Conservation (phyloP, 192 early-diverging fungal species). For the Hyaloraphidium curvatum region DNA sequence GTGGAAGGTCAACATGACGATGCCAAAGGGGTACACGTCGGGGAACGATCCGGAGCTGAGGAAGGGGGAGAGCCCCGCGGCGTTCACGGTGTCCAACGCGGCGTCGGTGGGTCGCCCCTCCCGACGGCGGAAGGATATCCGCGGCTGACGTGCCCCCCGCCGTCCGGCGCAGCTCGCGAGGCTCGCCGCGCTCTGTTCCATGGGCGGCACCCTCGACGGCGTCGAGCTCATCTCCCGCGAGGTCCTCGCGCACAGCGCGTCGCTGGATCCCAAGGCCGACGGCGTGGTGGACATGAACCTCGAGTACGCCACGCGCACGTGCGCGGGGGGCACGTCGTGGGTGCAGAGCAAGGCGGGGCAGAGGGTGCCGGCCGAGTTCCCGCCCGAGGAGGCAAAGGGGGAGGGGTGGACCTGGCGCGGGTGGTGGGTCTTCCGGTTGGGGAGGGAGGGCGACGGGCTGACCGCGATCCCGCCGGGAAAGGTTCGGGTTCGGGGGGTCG, state of each 20-base stretch:
- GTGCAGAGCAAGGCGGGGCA: background rate
- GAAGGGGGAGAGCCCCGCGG: constrained; percentile 1
- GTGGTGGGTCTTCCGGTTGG: too few species aligned
- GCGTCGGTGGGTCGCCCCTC: background rate
- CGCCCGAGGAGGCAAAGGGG: background rate
- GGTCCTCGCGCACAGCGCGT: background rate
- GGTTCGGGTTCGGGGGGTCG: constrained; percentile 1
- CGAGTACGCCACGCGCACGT: background rate
- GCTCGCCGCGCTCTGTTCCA: background rate
- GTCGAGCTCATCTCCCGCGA: background rate
- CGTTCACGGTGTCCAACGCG: background rate
- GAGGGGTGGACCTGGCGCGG: background rate
- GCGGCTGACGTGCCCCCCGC: too few species aligned
- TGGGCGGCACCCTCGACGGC: background rate
- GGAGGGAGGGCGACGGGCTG: too few species aligned
- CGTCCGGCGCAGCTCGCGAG: background rate
- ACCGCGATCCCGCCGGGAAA: too few species aligned
- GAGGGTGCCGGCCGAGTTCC: background rate
- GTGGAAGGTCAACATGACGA: background rate
- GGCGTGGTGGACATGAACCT: constrained; percentile 1
- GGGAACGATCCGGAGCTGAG: background rate
- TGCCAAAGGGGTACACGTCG: background rate
- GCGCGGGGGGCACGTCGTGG: background rate
- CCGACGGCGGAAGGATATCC: too few species aligned
- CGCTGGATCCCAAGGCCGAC: background rate